Base-by-base conservation (phyloP, 2,329 filamentous ascomycete genomes). In the Verticillium alfalfae region DNA sequence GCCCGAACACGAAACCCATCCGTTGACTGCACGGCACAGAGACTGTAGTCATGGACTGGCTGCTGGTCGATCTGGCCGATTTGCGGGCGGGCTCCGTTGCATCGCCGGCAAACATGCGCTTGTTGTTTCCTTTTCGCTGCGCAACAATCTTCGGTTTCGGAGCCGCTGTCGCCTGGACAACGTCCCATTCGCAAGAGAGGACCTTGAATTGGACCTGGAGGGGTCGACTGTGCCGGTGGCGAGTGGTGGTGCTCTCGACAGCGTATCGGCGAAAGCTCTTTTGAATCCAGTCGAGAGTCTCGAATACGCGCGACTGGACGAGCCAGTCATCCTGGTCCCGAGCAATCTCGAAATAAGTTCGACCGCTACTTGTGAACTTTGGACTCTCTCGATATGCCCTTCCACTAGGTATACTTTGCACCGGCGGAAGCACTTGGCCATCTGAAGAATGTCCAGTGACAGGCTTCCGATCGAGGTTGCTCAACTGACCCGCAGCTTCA, bases 151-250 rank as follows among this genome's bases (percentile, higher is more conserved):
- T 60, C 31, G n/a, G 7, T 13, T n/a, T 55, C 12, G 49, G 54
- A 4, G 13, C 22, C 5, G 18, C 12, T 2, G 22, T 52, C 2
- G 52, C 41, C 15, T 54, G 38, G 3, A 26, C 37, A 1, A 59
- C 15, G 12, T 56, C 58, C 76, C 76, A 79, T 64, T 80, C 74
- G 63, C 77, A 80, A 1, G 72, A 75, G 41, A 81, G 57, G 5
- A 81, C 68, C 34, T 74, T 72, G 63, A 81, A 81, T 15, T 72
- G 66, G 57, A 81, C 79, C 7, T 66, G 66, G 22, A 71, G 69
- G 1, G 79, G 77, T 18, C 65, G 62, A 10, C 63, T 61, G 45
- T 77, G 72, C 16, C 58, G 58, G 26, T 36, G 34, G 3, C 70
- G 70, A 62, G 67, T 71, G 36, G 73, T 65, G 16, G 66, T 69